Conservation (phyloP, 257 asterid genomes). For the Solanum gracilifrons region DNA sequence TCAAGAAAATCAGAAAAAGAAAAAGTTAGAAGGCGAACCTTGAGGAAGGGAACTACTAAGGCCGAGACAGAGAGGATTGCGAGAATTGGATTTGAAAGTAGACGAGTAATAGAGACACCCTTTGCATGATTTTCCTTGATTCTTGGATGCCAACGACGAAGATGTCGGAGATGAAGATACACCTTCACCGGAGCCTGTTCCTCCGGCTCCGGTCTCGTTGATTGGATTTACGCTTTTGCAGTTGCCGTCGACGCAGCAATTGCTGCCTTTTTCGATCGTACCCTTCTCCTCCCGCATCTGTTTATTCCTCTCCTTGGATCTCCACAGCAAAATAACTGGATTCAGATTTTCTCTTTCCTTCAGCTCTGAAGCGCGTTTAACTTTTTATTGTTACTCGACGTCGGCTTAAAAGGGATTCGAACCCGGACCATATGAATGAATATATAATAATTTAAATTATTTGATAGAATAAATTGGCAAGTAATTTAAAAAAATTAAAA, state of each 20-base stretch:
- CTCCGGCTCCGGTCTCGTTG: neutral
- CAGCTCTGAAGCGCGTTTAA: neutral
- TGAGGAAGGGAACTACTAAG: slow-evolving; percentile 62
- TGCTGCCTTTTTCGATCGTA: neutral
- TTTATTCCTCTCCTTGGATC: neutral
- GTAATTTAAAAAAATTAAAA: no score
- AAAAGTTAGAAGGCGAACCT: slow-evolving; percentile 20
- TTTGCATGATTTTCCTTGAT: slow-evolving; percentile 62
- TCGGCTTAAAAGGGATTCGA: neutral
- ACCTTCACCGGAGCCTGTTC: neutral
- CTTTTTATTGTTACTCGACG: neutral
- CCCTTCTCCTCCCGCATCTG: neutral
- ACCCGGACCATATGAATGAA: neutral
- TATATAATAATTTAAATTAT: no score
- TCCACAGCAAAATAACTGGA: neutral
- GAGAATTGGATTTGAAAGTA: slow-evolving; percentile 43
- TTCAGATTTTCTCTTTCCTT: neutral
- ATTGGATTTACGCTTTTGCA: slow-evolving; percentile 7
- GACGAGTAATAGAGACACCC: slow-evolving; percentile 79
- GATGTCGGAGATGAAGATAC: slow-evolving; percentile 3
- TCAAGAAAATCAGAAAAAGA: neutral
- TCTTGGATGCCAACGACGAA: slow-evolving; percentile 1
- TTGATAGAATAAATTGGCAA: neutral
- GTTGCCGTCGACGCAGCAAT: slow-evolving; percentile 2
- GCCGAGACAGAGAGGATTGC: slow-evolving; percentile 80